Base-by-base conservation (phyloP, 805 yeast species). In the Cyberlindnera xylosilytica region DNA sequence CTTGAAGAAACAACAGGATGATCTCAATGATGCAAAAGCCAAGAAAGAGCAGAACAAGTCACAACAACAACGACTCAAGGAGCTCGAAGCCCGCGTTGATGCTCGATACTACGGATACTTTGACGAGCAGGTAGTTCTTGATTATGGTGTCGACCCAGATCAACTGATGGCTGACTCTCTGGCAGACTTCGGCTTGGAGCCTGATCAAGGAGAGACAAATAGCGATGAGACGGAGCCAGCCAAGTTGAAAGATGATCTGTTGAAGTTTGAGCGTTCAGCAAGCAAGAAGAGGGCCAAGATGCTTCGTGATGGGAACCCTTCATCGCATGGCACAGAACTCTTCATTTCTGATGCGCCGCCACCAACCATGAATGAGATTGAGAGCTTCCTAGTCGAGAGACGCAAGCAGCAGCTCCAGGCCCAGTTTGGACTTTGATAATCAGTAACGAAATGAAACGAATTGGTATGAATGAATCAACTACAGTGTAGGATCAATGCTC, bases 81-180 rank as follows among this genome's bases (percentile, higher is more conserved):
- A 55, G 22, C 41, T 61, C 39, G 46, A 59, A 20, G 46, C 45
- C 12, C 50, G 60, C 32, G 54, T 67, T 6, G 67, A 58, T 26
- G 53, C 63, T 1, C 56, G 42, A 2, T 78, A 78, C 48, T 76
- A 65, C 53, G 82, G 81, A 0, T 56, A 63, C 11, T 47, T 67
- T 12, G 69, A 63, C 19, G 49, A n/a, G n/a, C n/a, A n/a, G n/a
- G n/a, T n/a, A n/a, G n/a, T n/a, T n/a, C n/a, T n/a, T n/a, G n/a
- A n/a, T n/a, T n/a, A n/a, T n/a, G n/a, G n/a, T n/a, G n/a, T n/a
- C n/a, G n/a, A n/a, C n/a, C n/a, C n/a, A n/a, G n/a, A n/a, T n/a
- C n/a, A n/a, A n/a, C n/a, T n/a, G n/a, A n/a, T n/a, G n/a, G n/a
- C n/a, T n/a, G n/a, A n/a, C n/a, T n/a, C n/a, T n/a, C n/a, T n/a